Evolutionary conservation across 2,329 filamentous ascomycete species (phyloP).

Genomic region (Colletotrichum gloeosporioides): DNA sequence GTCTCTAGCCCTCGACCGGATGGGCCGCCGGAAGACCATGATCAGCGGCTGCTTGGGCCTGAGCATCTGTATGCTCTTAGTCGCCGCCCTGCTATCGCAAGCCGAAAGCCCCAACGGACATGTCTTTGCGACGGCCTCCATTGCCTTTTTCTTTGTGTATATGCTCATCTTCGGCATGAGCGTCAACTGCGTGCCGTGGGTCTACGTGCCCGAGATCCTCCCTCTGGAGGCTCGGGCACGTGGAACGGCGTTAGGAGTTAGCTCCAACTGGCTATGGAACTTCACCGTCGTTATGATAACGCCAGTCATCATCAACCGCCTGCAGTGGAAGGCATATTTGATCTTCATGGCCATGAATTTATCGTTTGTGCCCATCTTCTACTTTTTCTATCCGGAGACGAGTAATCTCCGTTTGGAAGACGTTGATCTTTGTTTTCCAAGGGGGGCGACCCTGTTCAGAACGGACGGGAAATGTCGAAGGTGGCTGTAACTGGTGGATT

Average conservation of each 20-base stretch:
- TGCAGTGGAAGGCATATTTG: background rate
- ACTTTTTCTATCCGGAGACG: background rate
- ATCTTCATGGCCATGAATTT: background rate
- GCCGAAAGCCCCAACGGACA: background rate
- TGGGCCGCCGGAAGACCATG: background rate
- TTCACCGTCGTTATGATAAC: background rate
- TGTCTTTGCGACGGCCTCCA: background rate
- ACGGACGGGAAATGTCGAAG: background rate
- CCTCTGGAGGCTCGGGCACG: background rate
- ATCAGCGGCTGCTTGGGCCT: background rate
- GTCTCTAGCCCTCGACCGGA: background rate
- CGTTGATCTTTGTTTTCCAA: background rate
- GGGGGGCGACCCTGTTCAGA: background rate
- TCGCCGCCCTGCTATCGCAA: background rate
- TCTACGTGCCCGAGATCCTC: background rate
- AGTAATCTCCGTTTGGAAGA: background rate
- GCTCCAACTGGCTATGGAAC: background rate
- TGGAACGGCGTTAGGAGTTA: background rate
- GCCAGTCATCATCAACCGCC: background rate
- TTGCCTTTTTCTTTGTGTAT: background rate
- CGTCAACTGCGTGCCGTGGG: background rate
- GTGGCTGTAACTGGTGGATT: no score
- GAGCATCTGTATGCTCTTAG: background rate
- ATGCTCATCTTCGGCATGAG: background rate
- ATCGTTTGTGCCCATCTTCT: background rate